Base-by-base conservation (phyloP, 345 rosid genomes). In the Moringa oleifera region DNA sequence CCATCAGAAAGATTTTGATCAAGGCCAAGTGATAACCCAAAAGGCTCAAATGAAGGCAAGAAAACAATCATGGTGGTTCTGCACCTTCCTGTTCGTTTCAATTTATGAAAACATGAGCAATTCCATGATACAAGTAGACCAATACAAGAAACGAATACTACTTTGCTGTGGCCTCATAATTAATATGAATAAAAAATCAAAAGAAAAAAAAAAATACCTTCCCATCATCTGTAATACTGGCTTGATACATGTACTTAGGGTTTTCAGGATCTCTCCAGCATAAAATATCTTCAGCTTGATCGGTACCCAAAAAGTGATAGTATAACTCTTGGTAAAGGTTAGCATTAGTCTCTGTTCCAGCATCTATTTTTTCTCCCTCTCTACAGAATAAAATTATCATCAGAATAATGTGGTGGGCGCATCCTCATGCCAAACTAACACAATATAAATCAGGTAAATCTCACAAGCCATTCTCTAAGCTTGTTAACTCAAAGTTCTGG, bases 251-350 rank as follows among this genome's bases (percentile, higher is more conserved):
- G 53, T 88, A 75, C 59, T 83, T 85, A 16, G 99, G 97, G 75
- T 94, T 86, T 20, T 80, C 89, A 47, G 73, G 74, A 73, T 94
- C 99, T 77, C 62, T 88, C 91, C 96, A 94, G 76, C 99, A 94
- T 67, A 90, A 70, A 65, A 88, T 75, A 81, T 94, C 99, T 68
- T 90, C 85, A 22, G 84, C 79, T 64, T 94, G 99, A 71, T 80
- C 79, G 0, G 84, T 80, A 33, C 95, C 96, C 24, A 88, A 54
- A 37, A 88, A 78, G 80, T 94, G 99, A 73, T 94, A 94, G 75
- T 79, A 88, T 18, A 88, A 18, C 75, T 88, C 87, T 0, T 94
- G 95, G 72, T 86, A 73, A 64, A 94, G 89, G 70, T 86, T 94
- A 24, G 96, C 57, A 65, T 82, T 80, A 20, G 96, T 94, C 86